A percentile compares a stretch with the other conserved stretches of the same genome.
Evolutionary conservation across 2,329 filamentous ascomycete genomes (phyloP).

Genomic region (Botryosphaeria dothidea): DNA sequence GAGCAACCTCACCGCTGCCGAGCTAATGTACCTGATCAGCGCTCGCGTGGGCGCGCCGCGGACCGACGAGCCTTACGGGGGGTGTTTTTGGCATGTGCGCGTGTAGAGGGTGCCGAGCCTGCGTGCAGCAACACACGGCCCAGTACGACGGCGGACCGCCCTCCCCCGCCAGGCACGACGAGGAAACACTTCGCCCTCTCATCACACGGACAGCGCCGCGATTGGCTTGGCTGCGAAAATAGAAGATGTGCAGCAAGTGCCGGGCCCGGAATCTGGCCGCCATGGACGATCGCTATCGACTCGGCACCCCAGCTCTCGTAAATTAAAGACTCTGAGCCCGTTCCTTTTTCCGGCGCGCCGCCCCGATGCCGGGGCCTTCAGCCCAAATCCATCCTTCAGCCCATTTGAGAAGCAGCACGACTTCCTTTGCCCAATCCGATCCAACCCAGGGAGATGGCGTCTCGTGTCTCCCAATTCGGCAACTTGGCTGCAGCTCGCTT

Average conservation of each 20-base stretch:
- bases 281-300: background rate
- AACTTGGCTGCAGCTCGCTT: background rate
- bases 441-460: background rate
- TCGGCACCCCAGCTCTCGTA: background rate
- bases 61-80: slow-evolving; percentile 6
- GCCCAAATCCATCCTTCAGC: background rate
- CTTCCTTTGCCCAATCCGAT: background rate
- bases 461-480: background rate
- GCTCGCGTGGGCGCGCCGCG: background rate
- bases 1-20: background rate
- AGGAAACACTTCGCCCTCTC: too few relatives aligned
- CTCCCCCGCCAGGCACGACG: too few relatives aligned
- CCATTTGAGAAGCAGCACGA: too few relatives aligned
- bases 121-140: too few relatives aligned
- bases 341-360: background rate
- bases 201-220: background rate
- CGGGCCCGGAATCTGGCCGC: background rate
- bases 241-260: too few relatives aligned
- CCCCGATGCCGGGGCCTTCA: background rate
- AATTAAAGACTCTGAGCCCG: background rate
- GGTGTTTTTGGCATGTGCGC: background rate
- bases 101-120: background rate
- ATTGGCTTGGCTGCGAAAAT: background rate
- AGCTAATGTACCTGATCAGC: background rate
- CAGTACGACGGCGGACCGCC: too few relatives aligned